Evolutionary conservation across 108 stramenopile genomes (phyloP).

Genomic region (Pseudonitzschia multistriata): DNA sequence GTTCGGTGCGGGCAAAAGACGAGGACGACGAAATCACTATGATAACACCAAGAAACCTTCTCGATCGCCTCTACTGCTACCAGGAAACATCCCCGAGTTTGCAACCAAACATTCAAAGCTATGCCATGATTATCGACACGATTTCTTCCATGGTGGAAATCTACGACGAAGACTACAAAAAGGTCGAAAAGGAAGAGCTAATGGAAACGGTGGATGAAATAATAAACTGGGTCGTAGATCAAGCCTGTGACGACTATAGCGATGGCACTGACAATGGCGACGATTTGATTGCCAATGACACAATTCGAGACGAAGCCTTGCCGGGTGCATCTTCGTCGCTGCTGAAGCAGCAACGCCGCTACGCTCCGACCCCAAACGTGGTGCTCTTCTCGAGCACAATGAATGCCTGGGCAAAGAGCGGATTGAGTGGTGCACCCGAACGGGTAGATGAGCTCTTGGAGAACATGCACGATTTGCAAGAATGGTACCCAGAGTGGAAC

Average conservation of each 20-base stretch:
- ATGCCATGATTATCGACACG: conserved; percentile 37
- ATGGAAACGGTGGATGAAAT: conserved; percentile 17
- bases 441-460: conserved; percentile 60
- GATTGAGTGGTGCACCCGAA: conserved; percentile 46
- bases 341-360: conserved; percentile 1
- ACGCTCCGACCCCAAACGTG: conserved; percentile 27
- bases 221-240: conserved; percentile 19
- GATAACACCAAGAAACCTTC: conserved; percentile 14
- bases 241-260: conserved; percentile 10
- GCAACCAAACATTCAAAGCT: conserved; percentile 34
- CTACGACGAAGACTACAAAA: conserved; percentile 15
- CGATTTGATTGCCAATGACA: neutral
- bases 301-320: neutral
- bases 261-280: neutral
- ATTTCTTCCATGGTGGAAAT: conserved; percentile 12
- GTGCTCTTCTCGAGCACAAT: conserved; percentile 71
- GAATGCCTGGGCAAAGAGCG: conserved; percentile 64
- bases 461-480: conserved; percentile 53
- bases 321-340: neutral
- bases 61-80: conserved; percentile 14
- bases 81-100: conserved; percentile 18
- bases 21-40: neutral
- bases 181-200: conserved; percentile 11
- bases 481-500: conserved; percentile 20
- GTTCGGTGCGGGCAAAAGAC: too few species aligned